Percentiles rank a stretch among this genome's conserved stretches.
phyloP scores from a whole-genome alignment of 345 rosid species.

The Lagerstroemia speciosa region DNA sequence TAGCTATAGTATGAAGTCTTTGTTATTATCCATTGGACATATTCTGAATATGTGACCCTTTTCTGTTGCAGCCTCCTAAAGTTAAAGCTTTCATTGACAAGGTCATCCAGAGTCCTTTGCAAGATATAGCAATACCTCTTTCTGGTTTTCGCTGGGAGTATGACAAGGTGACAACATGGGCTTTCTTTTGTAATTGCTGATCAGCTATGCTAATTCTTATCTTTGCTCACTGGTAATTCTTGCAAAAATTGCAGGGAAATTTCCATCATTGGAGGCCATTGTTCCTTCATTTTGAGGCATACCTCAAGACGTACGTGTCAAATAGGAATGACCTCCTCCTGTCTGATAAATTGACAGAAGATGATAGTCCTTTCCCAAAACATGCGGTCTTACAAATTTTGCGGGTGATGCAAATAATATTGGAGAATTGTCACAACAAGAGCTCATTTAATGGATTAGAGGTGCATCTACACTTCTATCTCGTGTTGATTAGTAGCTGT shows the following conservation, averaged over 20 bases:
- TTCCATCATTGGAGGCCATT: conserved; percentile 96
- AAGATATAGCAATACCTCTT: conserved; percentile 93
- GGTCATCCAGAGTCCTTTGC: conserved; percentile 92
- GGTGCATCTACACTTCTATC: conserved; percentile 29
- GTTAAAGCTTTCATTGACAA: conserved; percentile 86
- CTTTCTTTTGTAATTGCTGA: neutral
- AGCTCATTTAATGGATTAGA: conserved; percentile 88
- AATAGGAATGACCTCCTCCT: conserved; percentile 72
- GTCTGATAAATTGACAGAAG: conserved; percentile 64
- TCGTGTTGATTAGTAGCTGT: neutral
- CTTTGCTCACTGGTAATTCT: neutral
- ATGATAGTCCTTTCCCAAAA: conserved; percentile 68
- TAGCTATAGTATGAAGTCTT: neutral
- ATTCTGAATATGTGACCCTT: conserved; percentile 9
- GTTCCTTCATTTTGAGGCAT: conserved; percentile 86
- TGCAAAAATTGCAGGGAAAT: conserved; percentile 60
- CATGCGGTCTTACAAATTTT: conserved; percentile 77
- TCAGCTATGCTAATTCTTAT: neutral
- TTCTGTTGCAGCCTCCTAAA: conserved; percentile 62
- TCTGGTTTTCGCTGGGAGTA: conserved; percentile 93
- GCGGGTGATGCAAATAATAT: conserved; percentile 75
- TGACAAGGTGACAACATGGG: conserved; percentile 47
- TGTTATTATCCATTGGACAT: neutral
- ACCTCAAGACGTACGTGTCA: conserved; percentile 74
- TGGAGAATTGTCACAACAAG: conserved; percentile 88